phyloP scores from a whole-genome alignment of 1,284 basidiomycete species.

The Tilletiaria anomala region DNA sequence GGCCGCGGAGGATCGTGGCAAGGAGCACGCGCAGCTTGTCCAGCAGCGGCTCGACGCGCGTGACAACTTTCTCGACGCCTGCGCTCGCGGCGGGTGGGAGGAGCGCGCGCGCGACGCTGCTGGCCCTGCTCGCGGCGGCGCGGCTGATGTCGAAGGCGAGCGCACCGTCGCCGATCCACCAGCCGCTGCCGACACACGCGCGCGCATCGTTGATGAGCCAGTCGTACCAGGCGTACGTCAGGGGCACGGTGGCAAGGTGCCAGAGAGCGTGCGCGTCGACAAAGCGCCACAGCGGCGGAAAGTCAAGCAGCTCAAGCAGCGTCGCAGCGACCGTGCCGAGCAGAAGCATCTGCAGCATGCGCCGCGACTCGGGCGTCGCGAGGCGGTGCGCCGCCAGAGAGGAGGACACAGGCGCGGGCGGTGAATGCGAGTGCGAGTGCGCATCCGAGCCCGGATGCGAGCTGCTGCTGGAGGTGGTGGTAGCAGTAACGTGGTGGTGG shows the following conservation, averaged over 20 bases:
- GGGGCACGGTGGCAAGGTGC: slow-evolving; percentile 74
- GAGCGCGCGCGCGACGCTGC: too few species aligned
- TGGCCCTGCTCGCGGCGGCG: too few species aligned
- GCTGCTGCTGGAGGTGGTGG: too few species aligned
- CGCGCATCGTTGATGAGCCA: slow-evolving; percentile 32
- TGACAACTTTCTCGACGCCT: too few species aligned
- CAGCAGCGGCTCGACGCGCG: too few species aligned
- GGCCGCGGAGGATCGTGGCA: too few species aligned
- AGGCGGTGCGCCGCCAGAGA: too few species aligned
- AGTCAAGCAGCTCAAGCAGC: slow-evolving; percentile 77
- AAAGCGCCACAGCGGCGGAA: slow-evolving; percentile 55
- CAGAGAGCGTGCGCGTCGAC: slow-evolving; percentile 91
- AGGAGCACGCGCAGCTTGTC: too few species aligned
- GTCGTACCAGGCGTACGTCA: slow-evolving; percentile 61
- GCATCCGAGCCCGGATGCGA: too few species aligned
- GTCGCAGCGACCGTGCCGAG: slow-evolving; percentile 61
- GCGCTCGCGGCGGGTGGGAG: too few species aligned
- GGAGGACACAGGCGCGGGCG: slow-evolving; percentile 19
- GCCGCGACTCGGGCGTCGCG: too few species aligned
- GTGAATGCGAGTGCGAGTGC: slow-evolving; percentile 10
- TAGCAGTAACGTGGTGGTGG: slow-evolving; percentile 43
- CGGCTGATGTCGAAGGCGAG: too few species aligned
- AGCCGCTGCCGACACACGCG: slow-evolving; percentile 21
- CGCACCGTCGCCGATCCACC: slow-evolving; percentile 20
- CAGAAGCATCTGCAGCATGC: slow-evolving; percentile 46